Evolutionary conservation across 148 eudicot genomes (phyloP), one percentile per base, ranked within the genome.

Genomic region (Vaccinium darrowii): DNA sequence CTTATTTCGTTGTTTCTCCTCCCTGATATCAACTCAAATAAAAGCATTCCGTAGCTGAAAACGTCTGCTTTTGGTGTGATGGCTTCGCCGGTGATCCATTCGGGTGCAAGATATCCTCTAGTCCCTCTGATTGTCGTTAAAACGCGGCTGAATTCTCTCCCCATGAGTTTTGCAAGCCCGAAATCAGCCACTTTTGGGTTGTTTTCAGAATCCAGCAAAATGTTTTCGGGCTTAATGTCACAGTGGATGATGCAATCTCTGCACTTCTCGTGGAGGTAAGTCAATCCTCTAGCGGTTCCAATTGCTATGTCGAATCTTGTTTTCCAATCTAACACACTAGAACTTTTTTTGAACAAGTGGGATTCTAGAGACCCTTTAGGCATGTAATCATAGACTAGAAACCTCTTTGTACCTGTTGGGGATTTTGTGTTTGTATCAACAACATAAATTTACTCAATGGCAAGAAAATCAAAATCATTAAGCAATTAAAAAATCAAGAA

Each of bases 21-120:
- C 47, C 47, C 47, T 43, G 6, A 43, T 43, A 43, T 43, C 47
- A 43, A 5, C 47, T 43, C 47, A 43, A 43, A 43, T 43, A 43
- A 43, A 43, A 43, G 47, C 47, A 43, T 43, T 43, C 47, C 47
- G 7, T 43, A 43, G 47, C 47, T 43, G 47, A 43, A 43, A 43
- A 43, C 47, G 0, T 43, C 95, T 15, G 92, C 95, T 89, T 93
- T 93, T 39, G 91, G 86, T 69, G 93, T 93, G 23, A 93, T 86
- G 15, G 93, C 90, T 11, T 88, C 90, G 60, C 95, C 92, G 33
- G 95, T 91, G 75, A 93, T 83, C 91, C 89, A 89, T 39, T 89
- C 91, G 8, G 89, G 91, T 47, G 91, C 91, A 60, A 89, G 91
- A 73, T 89, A 89, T 25, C 91, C 91, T 86, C 86, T 81, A 12